Percentiles rank a stretch among this genome's conserved stretches.
These are phyloP conservation scores for Pythium monospermum DNA, from an alignment of 352 stramenopile species.

Conservation along the genomic window DNA sequence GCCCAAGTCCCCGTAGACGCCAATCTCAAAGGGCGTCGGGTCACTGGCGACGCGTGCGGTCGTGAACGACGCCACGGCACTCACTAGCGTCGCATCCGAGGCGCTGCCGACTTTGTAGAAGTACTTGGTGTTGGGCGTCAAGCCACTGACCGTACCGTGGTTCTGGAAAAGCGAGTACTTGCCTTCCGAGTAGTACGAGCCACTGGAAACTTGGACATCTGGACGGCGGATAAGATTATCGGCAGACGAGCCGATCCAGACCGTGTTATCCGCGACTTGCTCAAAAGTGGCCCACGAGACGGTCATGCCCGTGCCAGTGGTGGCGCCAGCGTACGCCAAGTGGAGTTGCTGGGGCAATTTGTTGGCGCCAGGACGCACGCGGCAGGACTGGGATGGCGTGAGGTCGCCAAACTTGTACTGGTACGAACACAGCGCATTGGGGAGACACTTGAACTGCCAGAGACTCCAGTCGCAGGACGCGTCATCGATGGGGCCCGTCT, in stretches of 20 bases:
- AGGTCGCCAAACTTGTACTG: constrained; percentile 24
- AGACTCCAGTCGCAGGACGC: background rate
- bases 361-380: constrained; percentile 33
- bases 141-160: constrained; percentile 29
- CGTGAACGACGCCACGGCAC: constrained; percentile 25
- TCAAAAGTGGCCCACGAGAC: constrained; percentile 58
- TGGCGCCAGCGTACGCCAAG: constrained; percentile 39
- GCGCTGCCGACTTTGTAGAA: constrained; percentile 26
- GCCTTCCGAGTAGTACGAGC: constrained; percentile 47
- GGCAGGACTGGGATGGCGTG: constrained; percentile 40
- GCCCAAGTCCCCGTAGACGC: constrained; percentile 49
- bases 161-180: constrained; percentile 43
- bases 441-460: background rate
- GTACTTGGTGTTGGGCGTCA: constrained; percentile 33
- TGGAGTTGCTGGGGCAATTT: constrained; percentile 56
- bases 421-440: constrained; percentile 4
- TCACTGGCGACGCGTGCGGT: constrained; percentile 27
- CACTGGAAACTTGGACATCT: constrained; percentile 19
- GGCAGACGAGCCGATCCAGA: constrained; percentile 40
- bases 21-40: constrained; percentile 32
- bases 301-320: constrained; percentile 44
- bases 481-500: background rate
- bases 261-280: constrained; percentile 27
- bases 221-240: constrained; percentile 18
- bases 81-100: background rate